Evolutionary conservation across 768 basidiomycete genomes (phyloP), one percentile per base, ranked within the genome.

Genomic region (Clavaria fumosa): DNA sequence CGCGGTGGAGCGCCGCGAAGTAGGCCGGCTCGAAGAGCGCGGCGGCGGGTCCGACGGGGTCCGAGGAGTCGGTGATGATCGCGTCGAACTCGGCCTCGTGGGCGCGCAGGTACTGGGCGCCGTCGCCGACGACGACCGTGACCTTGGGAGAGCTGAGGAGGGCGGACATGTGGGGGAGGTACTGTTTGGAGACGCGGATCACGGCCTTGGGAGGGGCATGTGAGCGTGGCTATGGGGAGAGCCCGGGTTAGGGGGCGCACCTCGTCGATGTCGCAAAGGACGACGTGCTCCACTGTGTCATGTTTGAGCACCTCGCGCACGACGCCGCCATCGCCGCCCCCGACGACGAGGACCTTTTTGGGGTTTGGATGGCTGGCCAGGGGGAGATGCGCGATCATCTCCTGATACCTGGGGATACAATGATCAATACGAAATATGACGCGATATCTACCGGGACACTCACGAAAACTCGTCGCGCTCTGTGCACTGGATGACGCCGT

Each of bases 401-500:
- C 93, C 53, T 96, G 90, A 60, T 97, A 96, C 7, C 89, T 95
- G 49, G 31, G 17, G n/a, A 38, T 36, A 27, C 11, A 22, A 17
- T 46, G 18, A 31, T 21, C 11, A 23, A 37, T 19, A 11, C 22
- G 5, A 9, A 21, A 12, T 23, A 19, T 15, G 31, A 10, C 7
- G 18, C 15, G 18, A 31, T 11, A 33, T 26, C 17, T 12, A 22
- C 34, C 23, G 20, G 7, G 15, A 26, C n/a, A 70, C 83, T 47
- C 51, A 89, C 89, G 91, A 90, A 60, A 99, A 99, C 59, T 99
- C 95, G 53, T 99, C 95, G 33, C 91, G 77, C 61, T 99, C 95
- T 2, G 91, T 95, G 62, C 83, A 89, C 57, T 99, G 93, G 47
- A 99, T 83, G 39, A 82, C 88, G 37, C 89, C 85, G 54, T 99